These are phyloP conservation scores for Cenchrus americanus DNA, from an alignment of 176 grass and related monocot species.

Conservation along the genomic window DNA sequence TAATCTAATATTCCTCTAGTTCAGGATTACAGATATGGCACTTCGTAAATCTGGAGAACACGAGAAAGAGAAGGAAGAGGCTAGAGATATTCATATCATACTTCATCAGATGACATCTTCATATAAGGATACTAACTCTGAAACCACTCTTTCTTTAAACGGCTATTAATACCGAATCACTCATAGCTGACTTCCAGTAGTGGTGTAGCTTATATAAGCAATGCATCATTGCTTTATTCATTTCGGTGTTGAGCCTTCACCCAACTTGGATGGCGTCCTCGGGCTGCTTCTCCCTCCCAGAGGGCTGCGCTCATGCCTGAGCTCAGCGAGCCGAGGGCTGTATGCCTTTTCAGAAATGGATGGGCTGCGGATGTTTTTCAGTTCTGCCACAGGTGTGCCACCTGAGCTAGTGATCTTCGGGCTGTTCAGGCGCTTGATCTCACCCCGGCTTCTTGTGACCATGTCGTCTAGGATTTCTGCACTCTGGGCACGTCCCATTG, in stretches of 20 bases:
- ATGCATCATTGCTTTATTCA: conserved; percentile 31
- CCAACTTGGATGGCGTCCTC: conserved; percentile 47
- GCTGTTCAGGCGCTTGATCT: conserved; percentile 89
- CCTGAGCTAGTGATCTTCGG: conserved; percentile 92
- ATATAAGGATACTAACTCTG: conserved; percentile 16
- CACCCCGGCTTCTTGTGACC: conserved; percentile 89
- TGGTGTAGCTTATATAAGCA: conserved; percentile 24
- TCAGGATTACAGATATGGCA: conserved; percentile 49
- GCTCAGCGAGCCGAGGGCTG: conserved; percentile 67
- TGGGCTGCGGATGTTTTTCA: conserved; percentile 73
- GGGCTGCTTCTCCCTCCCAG: conserved; percentile 62
- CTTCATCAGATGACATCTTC: conserved; percentile 30
- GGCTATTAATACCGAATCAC: not conserved
- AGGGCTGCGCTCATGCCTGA: conserved; percentile 76
- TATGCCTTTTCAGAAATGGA: conserved; percentile 78
- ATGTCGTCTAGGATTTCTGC: conserved; percentile 84
- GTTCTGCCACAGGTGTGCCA: conserved; percentile 70
- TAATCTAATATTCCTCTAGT: conserved; percentile 49
- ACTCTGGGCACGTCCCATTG: conserved; percentile 53
- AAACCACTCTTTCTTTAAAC: conserved; percentile 5
- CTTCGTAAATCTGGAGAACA: conserved; percentile 33
- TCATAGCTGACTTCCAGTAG: conserved; percentile 36
- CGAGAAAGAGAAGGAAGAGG: conserved; percentile 11
- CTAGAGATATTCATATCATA: conserved; percentile 40
- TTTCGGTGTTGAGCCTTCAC: conserved; percentile 45